Evolutionary conservation across 1,284 basidiomycete species (phyloP), one percentile per base, ranked within the genome.

Genomic region (Abortiporus biennis): DNA sequence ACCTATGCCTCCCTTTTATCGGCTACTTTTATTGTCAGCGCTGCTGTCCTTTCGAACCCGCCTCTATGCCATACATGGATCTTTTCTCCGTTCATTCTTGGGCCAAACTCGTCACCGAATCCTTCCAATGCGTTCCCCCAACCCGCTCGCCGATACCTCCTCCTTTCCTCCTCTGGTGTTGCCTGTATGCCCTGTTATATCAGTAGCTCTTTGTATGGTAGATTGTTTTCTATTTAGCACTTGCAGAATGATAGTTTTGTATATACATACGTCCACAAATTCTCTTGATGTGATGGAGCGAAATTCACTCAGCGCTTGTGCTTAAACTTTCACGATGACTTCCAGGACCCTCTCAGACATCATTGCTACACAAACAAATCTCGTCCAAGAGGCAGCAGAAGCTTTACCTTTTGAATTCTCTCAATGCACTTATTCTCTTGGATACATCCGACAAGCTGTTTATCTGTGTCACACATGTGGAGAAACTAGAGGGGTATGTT

Each of bases 401-500:
- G 84, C 83, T 1, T 65, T 89, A 31, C 86, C 85, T 1, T 83
- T 86, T 59, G 70, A 77, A 40, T 89, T 89, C 58, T 77, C 78
- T 6, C 72, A 77, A 36, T 89, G 85, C 57, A 85, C 86, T 2
- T 79, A 83, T 56, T 51, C 67, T 34, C 65, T 78, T 45, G 85
- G 85, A 0, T 64, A 66, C 39, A 63, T 85, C 35, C 59, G 61
- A 27, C 87, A 90, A 61, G 76, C 84, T 1, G 76, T 88, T 13
- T 85, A 89, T 59, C 75, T 87, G 38, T 90, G 86, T 57, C 57
- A 78, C 4, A 81, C 83, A 1, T 90, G 86, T 58, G 68, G 72
- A 22, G 70, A 69, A 42, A 66, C 63, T 0, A 62, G 67, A 13
- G 76, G 75, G 4, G 67, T 89, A 42, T 89, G 86, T 53, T 74